Percentiles rank a stretch among this genome's conserved stretches.
These are phyloP conservation scores for Gracilaria gracilis DNA, from an alignment of 23 red algal genomes.

Conservation along the genomic window DNA sequence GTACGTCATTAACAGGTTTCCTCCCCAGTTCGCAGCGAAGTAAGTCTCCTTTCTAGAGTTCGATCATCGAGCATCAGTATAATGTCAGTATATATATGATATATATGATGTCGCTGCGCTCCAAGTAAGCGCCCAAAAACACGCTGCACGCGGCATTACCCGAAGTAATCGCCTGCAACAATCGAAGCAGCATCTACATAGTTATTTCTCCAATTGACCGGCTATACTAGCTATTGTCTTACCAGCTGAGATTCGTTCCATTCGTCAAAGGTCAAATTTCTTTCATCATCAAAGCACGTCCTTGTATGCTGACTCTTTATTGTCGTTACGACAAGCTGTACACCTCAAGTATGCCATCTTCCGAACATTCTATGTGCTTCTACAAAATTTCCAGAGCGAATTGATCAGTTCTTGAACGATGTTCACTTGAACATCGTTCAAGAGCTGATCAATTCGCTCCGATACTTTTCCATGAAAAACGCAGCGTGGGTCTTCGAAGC, in stretches of 20 bases:
- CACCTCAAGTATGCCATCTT: neutral
- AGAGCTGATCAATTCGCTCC: neutral
- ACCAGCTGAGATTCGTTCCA: neutral
- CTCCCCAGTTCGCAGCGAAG: too few relatives aligned
- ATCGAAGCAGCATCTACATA: neutral
- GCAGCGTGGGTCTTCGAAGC: neutral
- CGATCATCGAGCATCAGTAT: too few relatives aligned
- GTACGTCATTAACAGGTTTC: too few relatives aligned
- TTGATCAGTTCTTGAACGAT: too few relatives aligned
- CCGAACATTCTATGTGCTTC: neutral
- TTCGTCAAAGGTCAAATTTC: neutral
- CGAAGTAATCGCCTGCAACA: conserved; percentile 25
- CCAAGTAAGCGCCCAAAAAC: conserved; percentile 27
- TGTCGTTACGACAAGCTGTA: neutral
- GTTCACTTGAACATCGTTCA: neutral
- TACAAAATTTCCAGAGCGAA: neutral
- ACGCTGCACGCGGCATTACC: conserved; percentile 27
- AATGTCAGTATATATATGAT: too few relatives aligned
- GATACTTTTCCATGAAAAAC: neutral
- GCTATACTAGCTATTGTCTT: neutral
- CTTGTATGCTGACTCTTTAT: neutral
- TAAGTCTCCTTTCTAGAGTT: too few relatives aligned
- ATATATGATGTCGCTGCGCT: too few relatives aligned
- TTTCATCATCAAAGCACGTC: neutral
- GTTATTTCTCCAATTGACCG: neutral